Percentiles rank a stretch among this genome's conserved stretches.
These are phyloP conservation scores for Hanseniaspora jakobsenii DNA, from an alignment of 805 yeast genomes.

Conservation along the genomic window DNA sequence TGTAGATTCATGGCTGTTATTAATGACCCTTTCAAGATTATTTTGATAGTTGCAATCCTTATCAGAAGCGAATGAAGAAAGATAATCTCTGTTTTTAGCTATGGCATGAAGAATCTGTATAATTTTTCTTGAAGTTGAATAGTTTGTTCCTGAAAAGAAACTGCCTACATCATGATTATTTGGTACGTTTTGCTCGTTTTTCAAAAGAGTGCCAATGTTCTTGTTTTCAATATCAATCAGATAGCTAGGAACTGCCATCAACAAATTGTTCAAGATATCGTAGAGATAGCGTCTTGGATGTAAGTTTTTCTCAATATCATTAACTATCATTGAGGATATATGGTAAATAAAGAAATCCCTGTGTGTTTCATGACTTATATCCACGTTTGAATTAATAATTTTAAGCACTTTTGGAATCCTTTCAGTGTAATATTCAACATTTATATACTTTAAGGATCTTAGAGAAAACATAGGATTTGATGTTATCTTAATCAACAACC, in stretches of 20 bases:
- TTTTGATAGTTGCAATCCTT: background rate
- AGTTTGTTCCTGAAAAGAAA: constrained; percentile 35
- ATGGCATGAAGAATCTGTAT: constrained; percentile 29
- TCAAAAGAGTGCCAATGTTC: constrained; percentile 20
- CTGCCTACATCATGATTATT: constrained; percentile 28
- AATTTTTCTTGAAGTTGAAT: constrained; percentile 37
- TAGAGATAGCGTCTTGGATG: constrained; percentile 36
- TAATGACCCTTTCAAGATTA: background rate
- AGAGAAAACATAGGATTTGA: constrained; percentile 31
- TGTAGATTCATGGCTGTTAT: background rate
- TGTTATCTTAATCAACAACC: constrained; percentile 40
- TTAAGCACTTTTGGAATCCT: constrained; percentile 44
- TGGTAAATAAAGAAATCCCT: constrained; percentile 54
- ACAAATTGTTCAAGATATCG: constrained; percentile 50
- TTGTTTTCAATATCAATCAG: constrained; percentile 16
- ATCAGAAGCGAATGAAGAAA: constrained; percentile 2
- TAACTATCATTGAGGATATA: constrained; percentile 33
- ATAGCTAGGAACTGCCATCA: constrained; percentile 31
- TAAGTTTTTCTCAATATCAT: constrained; percentile 29
- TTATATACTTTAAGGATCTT: constrained; percentile 37
- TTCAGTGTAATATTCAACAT: constrained; percentile 33
- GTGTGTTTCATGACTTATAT: constrained; percentile 37
- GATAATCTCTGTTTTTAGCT: constrained; percentile 5
- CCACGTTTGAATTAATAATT: constrained; percentile 25
- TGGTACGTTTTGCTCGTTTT: constrained; percentile 18